Conservation (phyloP, 108 stramenopile species). For the Nitzschia sp. region DNA sequence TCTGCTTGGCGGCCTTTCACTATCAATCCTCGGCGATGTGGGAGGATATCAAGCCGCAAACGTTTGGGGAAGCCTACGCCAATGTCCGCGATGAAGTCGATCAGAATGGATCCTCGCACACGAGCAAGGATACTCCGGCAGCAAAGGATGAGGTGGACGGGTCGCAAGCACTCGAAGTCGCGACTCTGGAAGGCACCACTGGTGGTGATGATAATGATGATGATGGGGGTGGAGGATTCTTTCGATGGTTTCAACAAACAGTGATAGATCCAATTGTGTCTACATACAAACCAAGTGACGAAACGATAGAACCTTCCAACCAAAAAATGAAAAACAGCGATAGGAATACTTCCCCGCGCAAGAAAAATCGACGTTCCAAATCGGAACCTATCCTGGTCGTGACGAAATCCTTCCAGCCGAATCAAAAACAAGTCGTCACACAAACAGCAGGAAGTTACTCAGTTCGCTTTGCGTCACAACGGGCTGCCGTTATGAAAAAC, state of each 20-base stretch:
- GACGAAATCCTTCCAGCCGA: constrained; percentile 9
- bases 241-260: background rate
- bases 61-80: background rate
- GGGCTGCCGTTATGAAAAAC: background rate
- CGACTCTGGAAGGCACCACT: background rate
- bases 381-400: background rate
- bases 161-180: background rate
- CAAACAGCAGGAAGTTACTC: background rate
- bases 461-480: background rate
- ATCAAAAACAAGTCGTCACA: background rate
- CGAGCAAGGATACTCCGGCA: background rate
- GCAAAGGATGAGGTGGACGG: background rate
- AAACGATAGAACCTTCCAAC: no score
- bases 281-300: background rate
- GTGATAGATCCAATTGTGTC: background rate
- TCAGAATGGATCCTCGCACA: background rate
- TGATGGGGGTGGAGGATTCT: no score
- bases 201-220: no score
- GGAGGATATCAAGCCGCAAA: background rate
- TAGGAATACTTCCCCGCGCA: background rate
- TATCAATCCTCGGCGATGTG: constrained; percentile 45
- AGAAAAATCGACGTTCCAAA: background rate
- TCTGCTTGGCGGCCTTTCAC: constrained; percentile 65
- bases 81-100: background rate
- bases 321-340: background rate